Conservation (phyloP, 2,329 filamentous ascomycete species). For the Raffaelea arxii region DNA sequence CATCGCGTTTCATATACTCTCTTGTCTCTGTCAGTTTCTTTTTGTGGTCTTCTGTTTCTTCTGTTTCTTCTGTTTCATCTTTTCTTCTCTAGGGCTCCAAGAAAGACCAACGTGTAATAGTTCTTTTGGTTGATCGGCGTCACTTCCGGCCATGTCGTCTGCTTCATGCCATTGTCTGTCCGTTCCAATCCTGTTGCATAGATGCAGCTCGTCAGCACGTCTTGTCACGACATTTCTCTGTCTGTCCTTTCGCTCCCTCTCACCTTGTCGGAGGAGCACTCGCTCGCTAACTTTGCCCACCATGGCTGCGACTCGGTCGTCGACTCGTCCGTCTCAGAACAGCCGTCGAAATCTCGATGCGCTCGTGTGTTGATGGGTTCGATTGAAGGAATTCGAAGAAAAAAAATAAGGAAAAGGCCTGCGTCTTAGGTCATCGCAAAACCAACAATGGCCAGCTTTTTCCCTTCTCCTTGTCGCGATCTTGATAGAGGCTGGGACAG, state of each 20-base stretch:
- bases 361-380: background rate
- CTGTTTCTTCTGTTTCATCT: background rate
- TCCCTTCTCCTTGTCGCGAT: conserved; percentile 6
- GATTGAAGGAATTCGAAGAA: background rate
- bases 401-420: too few species aligned
- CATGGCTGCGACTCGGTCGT: conserved; percentile 35
- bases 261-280: conserved; percentile 54
- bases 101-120: conserved; percentile 84
- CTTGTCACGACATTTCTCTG: too few species aligned
- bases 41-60: background rate
- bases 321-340: background rate
- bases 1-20: conserved; percentile 96
- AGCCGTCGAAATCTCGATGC: background rate
- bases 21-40: conserved; percentile 33
- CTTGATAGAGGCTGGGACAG: conserved; percentile 4
- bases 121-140: conserved; percentile 98
- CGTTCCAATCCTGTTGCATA: conserved; percentile 66
- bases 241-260: too few species aligned
- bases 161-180: conserved; percentile 97
- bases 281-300: conserved; percentile 57
- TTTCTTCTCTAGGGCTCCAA: background rate
- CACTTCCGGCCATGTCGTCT: conserved; percentile 87
- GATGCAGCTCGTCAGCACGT: background rate
- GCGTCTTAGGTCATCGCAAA: background rate
- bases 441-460: background rate